phyloP scores from a whole-genome alignment of 2,329 filamentous ascomycete species.

The Cercospora berteroae region DNA sequence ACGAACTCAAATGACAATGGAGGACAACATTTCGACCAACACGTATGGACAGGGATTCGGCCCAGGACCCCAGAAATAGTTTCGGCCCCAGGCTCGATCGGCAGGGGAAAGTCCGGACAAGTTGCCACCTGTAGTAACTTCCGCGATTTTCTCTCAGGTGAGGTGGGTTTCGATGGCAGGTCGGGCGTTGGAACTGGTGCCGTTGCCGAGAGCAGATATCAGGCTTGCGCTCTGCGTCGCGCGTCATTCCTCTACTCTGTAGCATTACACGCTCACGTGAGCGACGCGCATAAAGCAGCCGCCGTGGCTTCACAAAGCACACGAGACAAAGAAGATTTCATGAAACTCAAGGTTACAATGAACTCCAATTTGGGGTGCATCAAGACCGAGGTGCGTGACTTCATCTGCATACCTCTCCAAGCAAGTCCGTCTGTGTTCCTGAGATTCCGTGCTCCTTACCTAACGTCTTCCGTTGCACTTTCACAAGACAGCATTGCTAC shows the following conservation, averaged over 20 bases:
- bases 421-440: background rate
- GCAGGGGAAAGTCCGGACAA: background rate
- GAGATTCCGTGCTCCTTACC: background rate
- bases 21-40: background rate
- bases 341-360: conserved; percentile 4
- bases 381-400: conserved; percentile 4
- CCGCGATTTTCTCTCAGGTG: background rate
- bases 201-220: background rate
- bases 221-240: background rate
- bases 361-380: background rate
- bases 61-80: background rate
- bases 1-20: background rate
- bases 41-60: background rate
- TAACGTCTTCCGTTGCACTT: background rate
- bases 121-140: background rate
- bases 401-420: background rate
- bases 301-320: conserved; percentile 2
- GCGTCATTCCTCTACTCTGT: conserved; percentile 2
- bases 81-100: conserved; percentile 4
- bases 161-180: background rate
- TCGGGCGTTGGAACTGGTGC: background rate
- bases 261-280: conserved; percentile 8
- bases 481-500: background rate
- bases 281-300: conserved; percentile 5
- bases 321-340: conserved; percentile 7